Evolutionary conservation across 2,329 filamentous ascomycete species (phyloP).

Genomic region (Cryphonectria nitschkei): DNA sequence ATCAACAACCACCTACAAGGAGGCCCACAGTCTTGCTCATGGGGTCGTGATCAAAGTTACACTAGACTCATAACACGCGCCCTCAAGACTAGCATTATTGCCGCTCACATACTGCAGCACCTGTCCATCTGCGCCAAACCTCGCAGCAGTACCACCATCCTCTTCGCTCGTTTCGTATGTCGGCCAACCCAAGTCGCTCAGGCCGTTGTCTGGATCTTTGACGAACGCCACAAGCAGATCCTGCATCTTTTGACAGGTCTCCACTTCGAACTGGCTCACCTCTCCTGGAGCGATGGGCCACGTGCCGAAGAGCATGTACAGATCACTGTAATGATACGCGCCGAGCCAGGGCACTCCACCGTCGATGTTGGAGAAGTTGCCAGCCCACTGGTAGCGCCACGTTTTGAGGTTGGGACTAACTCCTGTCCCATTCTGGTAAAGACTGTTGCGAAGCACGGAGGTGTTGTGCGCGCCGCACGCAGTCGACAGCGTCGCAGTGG

Average conservation of each 20-base stretch:
- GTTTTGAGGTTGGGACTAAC: constrained; percentile 14
- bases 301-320: constrained; percentile 23
- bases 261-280: constrained; percentile 18
- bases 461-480: constrained; percentile 20
- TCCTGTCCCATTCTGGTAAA: constrained; percentile 12
- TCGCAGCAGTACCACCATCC: constrained; percentile 7
- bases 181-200: constrained; percentile 36
- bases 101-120: constrained; percentile 16
- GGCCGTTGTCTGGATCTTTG: constrained; percentile 47
- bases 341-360: constrained; percentile 21
- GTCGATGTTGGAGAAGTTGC: constrained; percentile 26
- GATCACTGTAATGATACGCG: constrained; percentile 25
- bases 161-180: constrained; percentile 21
- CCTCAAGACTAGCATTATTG: constrained; percentile 9
- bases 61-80: constrained; percentile 6
- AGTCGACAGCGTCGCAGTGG: constrained; percentile 5
- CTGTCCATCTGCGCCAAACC: constrained; percentile 6
- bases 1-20: too few relatives aligned
- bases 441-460: constrained; percentile 17
- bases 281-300: constrained; percentile 16
- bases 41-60: constrained; percentile 9
- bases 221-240: constrained; percentile 31
- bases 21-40: not conserved
- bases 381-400: constrained; percentile 26
- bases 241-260: constrained; percentile 26